Conservation (phyloP, 176 grass and related monocot species). For the Otatea glauca region DNA sequence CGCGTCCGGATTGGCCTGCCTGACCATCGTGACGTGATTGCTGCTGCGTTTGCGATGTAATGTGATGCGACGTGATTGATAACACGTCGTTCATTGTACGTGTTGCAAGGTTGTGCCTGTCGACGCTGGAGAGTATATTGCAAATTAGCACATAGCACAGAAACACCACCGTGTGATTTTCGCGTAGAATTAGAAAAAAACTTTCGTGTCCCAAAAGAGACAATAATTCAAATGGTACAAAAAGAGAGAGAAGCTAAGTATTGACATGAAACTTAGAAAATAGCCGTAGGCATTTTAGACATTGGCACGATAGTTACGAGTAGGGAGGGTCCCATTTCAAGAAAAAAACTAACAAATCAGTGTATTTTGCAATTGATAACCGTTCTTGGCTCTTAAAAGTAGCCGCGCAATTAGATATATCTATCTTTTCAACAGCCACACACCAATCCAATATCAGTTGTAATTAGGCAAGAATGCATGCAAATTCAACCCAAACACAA, state of each 20-base stretch:
- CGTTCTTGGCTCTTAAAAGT: no score
- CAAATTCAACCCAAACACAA: background rate
- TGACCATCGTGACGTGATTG: slow-evolving; percentile 4
- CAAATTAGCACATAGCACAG: background rate
- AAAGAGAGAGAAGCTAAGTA: background rate
- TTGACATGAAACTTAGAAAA: background rate
- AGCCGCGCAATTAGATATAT: no score
- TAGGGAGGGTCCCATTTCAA: background rate
- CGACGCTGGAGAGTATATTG: background rate
- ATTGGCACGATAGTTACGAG: background rate
- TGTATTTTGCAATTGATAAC: no score
- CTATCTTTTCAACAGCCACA: background rate
- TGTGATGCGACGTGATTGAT: background rate
- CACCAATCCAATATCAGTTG: background rate
- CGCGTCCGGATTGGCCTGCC: background rate
- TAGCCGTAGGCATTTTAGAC: background rate
- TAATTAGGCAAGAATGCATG: background rate
- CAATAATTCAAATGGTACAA: background rate
- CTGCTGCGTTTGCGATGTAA: background rate
- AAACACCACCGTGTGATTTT: no score
- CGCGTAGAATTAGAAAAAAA: no score
- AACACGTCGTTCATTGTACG: background rate
- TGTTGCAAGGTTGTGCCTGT: background rate
- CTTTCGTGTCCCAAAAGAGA: no score
- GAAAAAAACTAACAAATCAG: no score